Conservation (phyloP, 2,329 filamentous ascomycete species). For the Decorospora gaudefroyi region DNA sequence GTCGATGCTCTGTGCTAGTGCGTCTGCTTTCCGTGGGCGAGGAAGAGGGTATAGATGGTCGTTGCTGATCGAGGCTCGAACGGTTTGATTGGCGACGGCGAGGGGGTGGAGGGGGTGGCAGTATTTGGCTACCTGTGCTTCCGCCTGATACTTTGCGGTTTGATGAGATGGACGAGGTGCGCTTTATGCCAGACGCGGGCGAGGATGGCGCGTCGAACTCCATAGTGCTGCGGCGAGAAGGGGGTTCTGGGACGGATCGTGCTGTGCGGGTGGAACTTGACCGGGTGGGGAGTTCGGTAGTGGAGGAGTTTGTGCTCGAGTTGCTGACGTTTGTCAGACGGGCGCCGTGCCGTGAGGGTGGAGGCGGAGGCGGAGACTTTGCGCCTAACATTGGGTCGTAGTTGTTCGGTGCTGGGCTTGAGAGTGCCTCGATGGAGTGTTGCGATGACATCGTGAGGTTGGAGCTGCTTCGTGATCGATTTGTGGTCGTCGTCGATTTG, state of each 20-base stretch:
- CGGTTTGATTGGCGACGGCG: conserved; percentile 42
- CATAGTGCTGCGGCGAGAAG: conserved; percentile 32
- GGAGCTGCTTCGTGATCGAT: conserved; percentile 45
- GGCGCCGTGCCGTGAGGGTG: conserved; percentile 41
- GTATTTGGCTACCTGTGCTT: conserved; percentile 26
- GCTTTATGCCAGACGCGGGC: conserved; percentile 23
- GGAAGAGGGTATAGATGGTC: conserved; percentile 21
- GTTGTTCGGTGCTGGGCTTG: conserved; percentile 21
- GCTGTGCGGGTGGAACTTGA: conserved; percentile 26
- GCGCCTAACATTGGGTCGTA: conserved; percentile 25
- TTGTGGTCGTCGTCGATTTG: conserved; percentile 32
- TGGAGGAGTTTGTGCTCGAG: conserved; percentile 38
- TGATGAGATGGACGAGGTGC: conserved; percentile 37
- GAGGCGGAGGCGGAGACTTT: conserved; percentile 43
- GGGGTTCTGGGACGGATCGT: conserved; percentile 26
- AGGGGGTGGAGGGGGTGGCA: conserved; percentile 42
- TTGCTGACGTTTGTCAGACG: conserved; percentile 28
- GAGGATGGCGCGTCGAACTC: conserved; percentile 34
- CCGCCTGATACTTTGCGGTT: conserved; percentile 38
- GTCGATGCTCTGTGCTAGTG: conserved; percentile 37
- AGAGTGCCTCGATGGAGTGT: conserved; percentile 35
- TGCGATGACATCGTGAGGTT: conserved; percentile 45
- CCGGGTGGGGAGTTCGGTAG: conserved; percentile 34
- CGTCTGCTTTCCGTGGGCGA: conserved; percentile 35
- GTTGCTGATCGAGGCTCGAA: conserved; percentile 40